A percentile compares a stretch with the other conserved stretches of the same genome.
Evolutionary conservation across 352 stramenopile species (phyloP).

Genomic region (Globisporangium canariense): DNA sequence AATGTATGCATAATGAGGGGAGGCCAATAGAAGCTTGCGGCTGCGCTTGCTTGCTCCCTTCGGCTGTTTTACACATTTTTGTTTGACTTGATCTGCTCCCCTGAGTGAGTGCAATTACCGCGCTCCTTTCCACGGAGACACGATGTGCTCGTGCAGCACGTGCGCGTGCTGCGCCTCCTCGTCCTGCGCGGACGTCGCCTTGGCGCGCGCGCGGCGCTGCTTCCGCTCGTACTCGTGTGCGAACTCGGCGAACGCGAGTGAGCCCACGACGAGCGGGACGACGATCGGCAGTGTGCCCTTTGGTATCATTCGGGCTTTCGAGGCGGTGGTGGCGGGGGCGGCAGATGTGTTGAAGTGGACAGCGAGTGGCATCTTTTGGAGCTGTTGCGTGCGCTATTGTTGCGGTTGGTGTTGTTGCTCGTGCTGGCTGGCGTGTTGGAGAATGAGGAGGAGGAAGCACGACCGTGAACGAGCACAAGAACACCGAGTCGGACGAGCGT

Average conservation of each 20-base stretch:
- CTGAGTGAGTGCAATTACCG: not conserved
- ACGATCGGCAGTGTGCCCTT: conserved; percentile 13
- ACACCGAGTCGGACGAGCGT: not conserved
- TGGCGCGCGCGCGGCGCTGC: conserved; percentile 5
- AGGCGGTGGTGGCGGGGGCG: not conserved
- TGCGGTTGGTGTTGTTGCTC: not conserved
- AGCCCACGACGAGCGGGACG: conserved; percentile 14
- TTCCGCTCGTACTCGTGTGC: conserved; percentile 11
- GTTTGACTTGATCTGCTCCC: not conserved
- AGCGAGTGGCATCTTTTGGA: conserved; percentile 10
- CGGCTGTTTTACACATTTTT: not conserved
- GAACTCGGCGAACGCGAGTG: conserved; percentile 14
- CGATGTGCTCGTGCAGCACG: conserved; percentile 8
- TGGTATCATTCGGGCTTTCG: conserved; percentile 11
- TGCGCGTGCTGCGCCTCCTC: conserved; percentile 5
- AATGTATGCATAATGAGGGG: too few relatives aligned
- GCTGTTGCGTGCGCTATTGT: not conserved
- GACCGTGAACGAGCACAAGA: not conserved
- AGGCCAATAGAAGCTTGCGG: too few relatives aligned
- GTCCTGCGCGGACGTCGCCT: not conserved
- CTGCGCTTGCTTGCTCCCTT: too few relatives aligned
- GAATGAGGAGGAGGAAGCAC: not conserved
- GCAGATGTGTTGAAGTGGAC: not conserved
- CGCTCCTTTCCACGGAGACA: conserved; percentile 17
- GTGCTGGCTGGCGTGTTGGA: conserved; percentile 7